Base-by-base conservation (phyloP, 2,329 filamentous ascomycete genomes). In the Penicillium psychrosexuale region DNA sequence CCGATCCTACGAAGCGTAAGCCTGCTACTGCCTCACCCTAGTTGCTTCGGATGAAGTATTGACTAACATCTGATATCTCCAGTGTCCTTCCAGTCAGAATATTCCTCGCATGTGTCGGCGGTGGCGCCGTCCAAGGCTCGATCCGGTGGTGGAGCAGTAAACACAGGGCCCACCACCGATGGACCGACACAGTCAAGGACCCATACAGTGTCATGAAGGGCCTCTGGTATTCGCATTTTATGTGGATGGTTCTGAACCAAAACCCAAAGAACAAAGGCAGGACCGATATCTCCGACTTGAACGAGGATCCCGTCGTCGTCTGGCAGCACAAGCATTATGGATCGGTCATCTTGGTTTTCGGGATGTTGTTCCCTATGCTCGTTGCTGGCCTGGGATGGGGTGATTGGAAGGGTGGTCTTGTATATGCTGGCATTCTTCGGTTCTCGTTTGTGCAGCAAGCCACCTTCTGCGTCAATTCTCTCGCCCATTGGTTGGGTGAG, bases 221-320 rank as follows among this genome's bases (percentile, higher is more conserved):
- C 61, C 80, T 91, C 30, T 75, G 89, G 61, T 91, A 91, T 81
- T 89, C 83, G 47, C 86, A 90, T 76, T 79, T 93, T 55, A 89
- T 89, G 67, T 93, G 90, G 90, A 92, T 94, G 88, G 75, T 92
- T 67, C 83, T 93, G 80, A 91, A 91, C 80, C 89, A 93, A 77
- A 55, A 57, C 24, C 88, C 89, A 57, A 91, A 91, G 80, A 81
- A 86, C 59, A 88, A 89, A 66, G 90, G 89, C 64, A 88, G 89
- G 59, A 91, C 88, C 71, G 90, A 94, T 66, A 91, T 93, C 66
- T 87, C 87, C 63, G 90, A 94, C 69, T 79, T 94, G 63, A 92
- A 92, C 75, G 87, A 91, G 72, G 89, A 92, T 66, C 78, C 86
- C 37, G 82, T 93, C 52, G 89, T 94, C 37, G 82, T 91, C 64